Base-by-base conservation (phyloP, 768 basidiomycete genomes). In the Collybiopsis luxurians region DNA sequence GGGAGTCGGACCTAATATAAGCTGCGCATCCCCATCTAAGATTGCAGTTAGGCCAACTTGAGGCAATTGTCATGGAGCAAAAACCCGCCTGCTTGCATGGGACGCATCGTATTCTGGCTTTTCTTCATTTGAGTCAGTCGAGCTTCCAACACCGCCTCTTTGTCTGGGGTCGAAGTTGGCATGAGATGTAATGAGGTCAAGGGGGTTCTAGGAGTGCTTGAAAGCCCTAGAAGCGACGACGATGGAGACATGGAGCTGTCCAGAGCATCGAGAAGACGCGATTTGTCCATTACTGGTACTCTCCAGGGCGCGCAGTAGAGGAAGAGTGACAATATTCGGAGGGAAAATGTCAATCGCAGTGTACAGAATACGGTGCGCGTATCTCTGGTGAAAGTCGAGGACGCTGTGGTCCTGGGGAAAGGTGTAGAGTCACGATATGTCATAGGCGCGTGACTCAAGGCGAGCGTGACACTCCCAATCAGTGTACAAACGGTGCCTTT, bases 261-360 rank as follows among this genome's bases (percentile, higher is more conserved):
- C 42, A 73, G 60, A 24, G 69, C 70, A 62, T 67, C 68, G 4
- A 73, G 55, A 39, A 71, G 62, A 34, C 65, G 66, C 26, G 67
- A 60, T 36, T 15, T 23, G 21, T 52, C 31, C 46, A 47, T 47
- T 12, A 15, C 46, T 23, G 40, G 19, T 42, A 21, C 40, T 4
- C 46, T 23, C 24, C 10, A 44, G 23, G 15, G 19, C n/a, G n/a
- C n/a, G n/a, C n/a, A n/a, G n/a, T n/a, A n/a, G n/a, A n/a, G n/a
- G n/a, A n/a, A n/a, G n/a, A n/a, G n/a, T n/a, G n/a, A n/a, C n/a
- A n/a, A n/a, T n/a, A 38, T 7, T 38, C 17, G 36, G 17, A 38
- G 19, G 40, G n/a, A 10, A 42, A 17, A 42, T 42, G n/a, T 42
- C 15, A 10, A 21, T 4, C 9, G 13, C n/a, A 34, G 31, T 13